Evolutionary conservation across 352 stramenopile species (phyloP), one percentile per base, ranked within the genome.

Genomic region (Globisporangium spiculum): DNA sequence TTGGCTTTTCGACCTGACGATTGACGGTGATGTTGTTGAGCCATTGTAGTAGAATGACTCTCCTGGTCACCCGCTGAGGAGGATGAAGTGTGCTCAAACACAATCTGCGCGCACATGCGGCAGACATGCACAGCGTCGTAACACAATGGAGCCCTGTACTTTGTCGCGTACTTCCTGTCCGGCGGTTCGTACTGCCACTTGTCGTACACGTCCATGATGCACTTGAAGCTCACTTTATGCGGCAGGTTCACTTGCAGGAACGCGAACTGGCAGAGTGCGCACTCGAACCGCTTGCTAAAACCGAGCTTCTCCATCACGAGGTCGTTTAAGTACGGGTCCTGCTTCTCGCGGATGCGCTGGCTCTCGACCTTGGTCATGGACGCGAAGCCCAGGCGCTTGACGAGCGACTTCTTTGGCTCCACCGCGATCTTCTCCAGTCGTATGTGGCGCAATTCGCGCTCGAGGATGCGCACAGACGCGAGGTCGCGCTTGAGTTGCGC

Each of bases 81-180:
- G 20, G 30, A 63, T 26, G 66, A n/a, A 14, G 77, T 79, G 66
- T 83, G 69, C 63, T 84, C 58, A 27, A 81, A 79, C n/a, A 93
- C 76, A 44, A 93, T 86, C 56, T 87, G 83, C 2, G 80, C 85
- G 66, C 85, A 93, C 74, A 93, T 79, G n/a, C 83, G 83, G 34
- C 85, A 93, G 32, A 91, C 79, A 20, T 78, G 78, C 27, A 91
- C 85, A 12, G 81, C 77, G 65, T 93, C 83, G 65, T 93, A 93
- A 69, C 85, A 91, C 26, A 88, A 67, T 18, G 85, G 85, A 2
- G 85, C 62, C 4, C 74, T 74, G 77, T 90, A 93, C 20, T 86
- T 87, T 69, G 79, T 71, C 9, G 74, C 73, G 9, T 74, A 59
- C 24, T 75, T 71, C 1, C 73, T 70, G 60, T 91, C 79, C 18